phyloP scores from a whole-genome alignment of 257 asterid species.

The Capsicum baccatum region DNA sequence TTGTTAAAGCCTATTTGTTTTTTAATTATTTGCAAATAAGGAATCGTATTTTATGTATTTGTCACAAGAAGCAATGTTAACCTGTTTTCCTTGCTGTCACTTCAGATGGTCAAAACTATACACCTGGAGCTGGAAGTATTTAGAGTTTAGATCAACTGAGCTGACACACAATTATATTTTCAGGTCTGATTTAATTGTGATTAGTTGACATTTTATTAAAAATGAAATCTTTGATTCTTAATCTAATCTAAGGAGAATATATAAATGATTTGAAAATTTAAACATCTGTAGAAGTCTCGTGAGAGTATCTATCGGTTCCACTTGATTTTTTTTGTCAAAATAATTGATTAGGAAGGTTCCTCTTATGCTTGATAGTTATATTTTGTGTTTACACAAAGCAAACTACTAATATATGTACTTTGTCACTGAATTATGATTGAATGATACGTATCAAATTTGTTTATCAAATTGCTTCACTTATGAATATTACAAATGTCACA shows the following conservation, averaged over 20 bases:
- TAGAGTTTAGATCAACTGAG: not conserved
- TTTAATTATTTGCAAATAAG: not conserved
- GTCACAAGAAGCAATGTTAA: not conserved
- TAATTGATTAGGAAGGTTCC: not conserved
- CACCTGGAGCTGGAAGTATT: not conserved
- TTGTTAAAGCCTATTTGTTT: not conserved
- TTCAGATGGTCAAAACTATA: slow-evolving; percentile 21
- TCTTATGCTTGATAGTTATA: not conserved
- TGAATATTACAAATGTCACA: too few relatives aligned
- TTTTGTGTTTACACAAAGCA: not conserved
- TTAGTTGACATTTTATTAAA: slow-evolving; percentile 4
- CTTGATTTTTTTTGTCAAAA: not conserved
- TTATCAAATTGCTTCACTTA: too few relatives aligned
- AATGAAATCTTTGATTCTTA: slow-evolving; percentile 9
- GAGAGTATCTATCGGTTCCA: not conserved
- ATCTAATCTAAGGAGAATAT: not conserved
- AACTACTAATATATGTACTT: too few relatives aligned
- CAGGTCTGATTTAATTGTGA: not conserved
- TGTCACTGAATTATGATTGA: too few relatives aligned
- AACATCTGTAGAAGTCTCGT: not conserved
- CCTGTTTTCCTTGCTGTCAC: slow-evolving; percentile 1
- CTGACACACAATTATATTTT: slow-evolving; percentile 3
- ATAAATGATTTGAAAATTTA: not conserved
- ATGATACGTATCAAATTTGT: too few relatives aligned
- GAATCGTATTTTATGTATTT: not conserved